Base-by-base conservation (phyloP, 2,329 filamentous ascomycete genomes). In the Colletotrichum sp. region DNA sequence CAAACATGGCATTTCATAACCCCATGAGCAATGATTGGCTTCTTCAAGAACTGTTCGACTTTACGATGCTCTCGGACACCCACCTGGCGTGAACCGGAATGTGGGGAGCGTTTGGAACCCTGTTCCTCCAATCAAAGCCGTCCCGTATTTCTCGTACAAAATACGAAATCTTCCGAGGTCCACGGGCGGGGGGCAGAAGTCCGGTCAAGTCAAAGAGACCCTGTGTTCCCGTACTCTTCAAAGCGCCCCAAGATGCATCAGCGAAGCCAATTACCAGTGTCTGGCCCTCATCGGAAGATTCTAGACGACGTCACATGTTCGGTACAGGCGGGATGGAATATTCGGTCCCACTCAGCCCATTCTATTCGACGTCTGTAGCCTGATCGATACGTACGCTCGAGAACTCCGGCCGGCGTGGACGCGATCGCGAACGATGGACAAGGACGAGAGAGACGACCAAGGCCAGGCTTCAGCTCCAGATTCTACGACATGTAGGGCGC, bases 391-490 rank as follows among this genome's bases (percentile, higher is more conserved):
- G 49, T 24, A 21, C 21, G n/a, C 32, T 64, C 21, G 3, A 34
- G 34, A 26, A 59, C 30, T 16, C 55, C 39, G 15, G n/a, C 21
- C 30, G 36, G 28, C 68, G 60, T 30, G 6, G 9, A 59, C 24
- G 30, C 69, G 24, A 68, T 55, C 62, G 69, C 63, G 55, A 64
- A 72, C 63, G 30, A 76, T 76, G 69, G 28, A 64, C 3, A 36
- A 24, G 34, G 34, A 69, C 55, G 36, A 63, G 24, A 28, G 39
- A 18, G 59, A 49, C 21, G 55, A 21, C 57, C 9, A 3, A 16
- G 62, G 1, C 32, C 15, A 36, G 1, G 21, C 21, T 39, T 44
- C 32, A 1, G 57, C 26, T n/a, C 32, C 8, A 30, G 44, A 30
- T 2, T 32, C 72, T 16, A 3, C 15, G 34, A 3, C 4, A 55